phyloP scores from a whole-genome alignment of 2,329 filamentous ascomycete species.

The Alternaria metachromatica region DNA sequence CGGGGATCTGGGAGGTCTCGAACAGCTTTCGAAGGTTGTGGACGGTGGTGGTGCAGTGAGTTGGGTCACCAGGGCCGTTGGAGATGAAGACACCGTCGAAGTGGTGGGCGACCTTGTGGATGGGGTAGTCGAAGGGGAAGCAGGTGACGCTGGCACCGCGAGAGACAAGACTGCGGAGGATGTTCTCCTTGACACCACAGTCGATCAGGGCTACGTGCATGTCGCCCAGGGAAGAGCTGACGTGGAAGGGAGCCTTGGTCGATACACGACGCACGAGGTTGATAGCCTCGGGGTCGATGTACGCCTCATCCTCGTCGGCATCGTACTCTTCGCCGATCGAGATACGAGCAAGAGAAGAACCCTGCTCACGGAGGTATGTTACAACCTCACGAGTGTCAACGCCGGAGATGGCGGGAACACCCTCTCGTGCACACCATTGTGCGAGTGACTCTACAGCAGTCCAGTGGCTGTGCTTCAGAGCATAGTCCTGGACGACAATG shows the following conservation, averaged over 20 bases:
- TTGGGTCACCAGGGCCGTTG: constrained; percentile 97
- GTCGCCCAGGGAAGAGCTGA: constrained; percentile 81
- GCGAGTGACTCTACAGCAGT: constrained; percentile 93
- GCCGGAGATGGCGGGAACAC: constrained; percentile 92
- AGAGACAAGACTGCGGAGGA: constrained; percentile 89
- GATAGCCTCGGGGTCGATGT: constrained; percentile 92
- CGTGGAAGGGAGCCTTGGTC: constrained; percentile 97
- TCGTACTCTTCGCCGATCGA: constrained; percentile 97
- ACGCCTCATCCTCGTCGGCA: constrained; percentile 96
- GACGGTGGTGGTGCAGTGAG: constrained; percentile 92
- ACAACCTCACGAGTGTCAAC: constrained; percentile 98
- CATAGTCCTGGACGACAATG: constrained; percentile 94
- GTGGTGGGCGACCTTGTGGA: constrained; percentile 97
- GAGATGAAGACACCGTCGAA: constrained; percentile 99
- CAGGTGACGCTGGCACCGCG: constrained; percentile 92
- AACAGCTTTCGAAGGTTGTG: constrained; percentile 92
- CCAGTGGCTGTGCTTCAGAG: constrained; percentile 96
- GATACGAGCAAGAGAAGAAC: constrained; percentile 93
- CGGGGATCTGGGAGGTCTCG: constrained; percentile 85
- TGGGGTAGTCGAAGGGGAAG: constrained; percentile 95
- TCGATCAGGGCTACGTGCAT: constrained; percentile 95
- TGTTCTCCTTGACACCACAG: constrained; percentile 99
- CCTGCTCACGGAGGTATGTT: constrained; percentile 92
- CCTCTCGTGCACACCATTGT: constrained; percentile 95
- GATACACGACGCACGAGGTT: constrained; percentile 95